Percentiles rank a stretch among this genome's conserved stretches.
Conservation (phyloP, 164 flowering plant genomes). For the Annona squamosa region DNA sequence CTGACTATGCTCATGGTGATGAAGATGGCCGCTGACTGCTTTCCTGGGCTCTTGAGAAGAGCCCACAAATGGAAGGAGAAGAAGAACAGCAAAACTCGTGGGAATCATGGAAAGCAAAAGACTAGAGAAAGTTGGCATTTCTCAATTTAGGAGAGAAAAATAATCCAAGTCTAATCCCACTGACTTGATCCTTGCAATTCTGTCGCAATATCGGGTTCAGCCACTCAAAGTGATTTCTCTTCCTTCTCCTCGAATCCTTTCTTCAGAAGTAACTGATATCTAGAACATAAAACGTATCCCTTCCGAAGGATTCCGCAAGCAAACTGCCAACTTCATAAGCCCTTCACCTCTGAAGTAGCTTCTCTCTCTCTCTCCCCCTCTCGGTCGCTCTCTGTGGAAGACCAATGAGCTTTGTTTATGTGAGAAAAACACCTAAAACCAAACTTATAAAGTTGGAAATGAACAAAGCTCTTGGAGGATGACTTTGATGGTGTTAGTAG, state of each 20-base stretch:
- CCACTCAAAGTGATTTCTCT: background rate
- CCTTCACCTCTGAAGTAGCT: background rate
- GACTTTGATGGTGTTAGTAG: conserved; percentile 18
- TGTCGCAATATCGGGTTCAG: background rate
- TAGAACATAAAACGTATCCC: background rate
- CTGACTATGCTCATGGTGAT: conserved; percentile 13
- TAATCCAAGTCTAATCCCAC: background rate
- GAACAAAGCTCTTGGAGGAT: conserved; percentile 5
- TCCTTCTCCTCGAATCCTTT: background rate
- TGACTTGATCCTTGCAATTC: background rate
- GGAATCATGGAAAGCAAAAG: conserved; percentile 14
- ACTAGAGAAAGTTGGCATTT: conserved; percentile 15
- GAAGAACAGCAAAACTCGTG: conserved; percentile 19
- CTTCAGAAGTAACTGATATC: background rate
- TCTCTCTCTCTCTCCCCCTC: background rate
- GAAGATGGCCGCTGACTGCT: conserved; percentile 2
- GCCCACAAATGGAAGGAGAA: conserved; percentile 18
- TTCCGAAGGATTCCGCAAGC: background rate
- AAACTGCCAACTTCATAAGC: background rate
- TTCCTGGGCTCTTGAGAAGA: conserved; percentile 19
- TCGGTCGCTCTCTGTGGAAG: conserved; percentile 4
- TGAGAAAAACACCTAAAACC: background rate
- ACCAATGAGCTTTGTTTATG: conserved; percentile 4
- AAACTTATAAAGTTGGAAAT: background rate
- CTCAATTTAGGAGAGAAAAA: conserved; percentile 2